Conservation (phyloP, 441 rosid species). For the Gossypium laxum region DNA sequence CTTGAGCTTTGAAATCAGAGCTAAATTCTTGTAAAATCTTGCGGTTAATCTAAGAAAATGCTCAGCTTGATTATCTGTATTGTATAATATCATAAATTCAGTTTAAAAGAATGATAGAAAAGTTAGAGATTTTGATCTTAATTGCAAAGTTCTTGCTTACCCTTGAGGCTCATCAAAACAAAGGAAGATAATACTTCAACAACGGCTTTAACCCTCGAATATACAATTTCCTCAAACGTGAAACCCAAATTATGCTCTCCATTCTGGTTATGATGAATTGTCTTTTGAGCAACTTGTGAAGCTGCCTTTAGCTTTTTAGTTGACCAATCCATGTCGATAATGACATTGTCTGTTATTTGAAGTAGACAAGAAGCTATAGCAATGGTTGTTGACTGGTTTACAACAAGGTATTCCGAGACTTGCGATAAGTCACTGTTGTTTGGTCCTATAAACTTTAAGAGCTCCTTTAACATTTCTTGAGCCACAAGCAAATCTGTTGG, state of each 20-base stretch:
- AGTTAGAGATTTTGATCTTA: neutral
- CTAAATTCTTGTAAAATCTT: slow-evolving; percentile 65
- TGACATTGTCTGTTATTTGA: slow-evolving; percentile 40
- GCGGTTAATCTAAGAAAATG: slow-evolving; percentile 48
- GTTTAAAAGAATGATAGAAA: neutral
- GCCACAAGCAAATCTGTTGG: slow-evolving; percentile 47
- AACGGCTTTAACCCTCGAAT: slow-evolving; percentile 46
- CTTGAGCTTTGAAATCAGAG: slow-evolving; percentile 58
- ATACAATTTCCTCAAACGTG: slow-evolving; percentile 45
- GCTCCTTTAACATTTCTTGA: slow-evolving; percentile 41
- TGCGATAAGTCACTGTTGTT: slow-evolving; percentile 21
- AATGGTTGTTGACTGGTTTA: slow-evolving; percentile 40
- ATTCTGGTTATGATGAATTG: slow-evolving; percentile 24
- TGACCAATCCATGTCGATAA: slow-evolving; percentile 53
- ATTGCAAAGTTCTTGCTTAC: slow-evolving; percentile 28
- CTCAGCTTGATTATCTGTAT: slow-evolving; percentile 63
- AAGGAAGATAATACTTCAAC: slow-evolving; percentile 53
- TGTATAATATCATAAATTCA: slow-evolving; percentile 12
- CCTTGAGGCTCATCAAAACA: slow-evolving; percentile 56
- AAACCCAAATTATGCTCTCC: slow-evolving; percentile 30
- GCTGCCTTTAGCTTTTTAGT: slow-evolving; percentile 42
- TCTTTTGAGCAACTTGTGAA: slow-evolving; percentile 30
- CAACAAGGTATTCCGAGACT: slow-evolving; percentile 37
- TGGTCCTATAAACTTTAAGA: slow-evolving; percentile 33
- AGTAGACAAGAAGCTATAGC: slow-evolving; percentile 40